These are phyloP conservation scores for Mucor sp. DNA, from an alignment of 371 early-diverging fungal genomes.

Conservation along the genomic window DNA sequence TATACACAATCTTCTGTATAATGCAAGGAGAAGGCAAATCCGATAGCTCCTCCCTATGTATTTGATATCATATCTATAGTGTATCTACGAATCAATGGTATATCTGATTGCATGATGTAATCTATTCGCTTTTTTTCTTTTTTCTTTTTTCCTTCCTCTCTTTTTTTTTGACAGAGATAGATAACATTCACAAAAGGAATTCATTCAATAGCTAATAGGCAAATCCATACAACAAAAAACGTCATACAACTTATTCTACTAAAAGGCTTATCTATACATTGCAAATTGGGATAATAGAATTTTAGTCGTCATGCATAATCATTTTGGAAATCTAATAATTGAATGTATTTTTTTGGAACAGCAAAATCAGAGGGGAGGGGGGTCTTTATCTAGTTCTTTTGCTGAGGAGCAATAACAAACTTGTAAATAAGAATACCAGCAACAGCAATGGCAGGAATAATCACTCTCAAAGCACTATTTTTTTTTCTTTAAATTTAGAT, in stretches of 20 bases:
- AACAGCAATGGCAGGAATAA: constrained; percentile 19
- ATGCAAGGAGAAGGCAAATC: neutral
- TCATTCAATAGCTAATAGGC: neutral
- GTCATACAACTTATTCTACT: neutral
- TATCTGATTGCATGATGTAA: neutral
- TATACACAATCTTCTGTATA: neutral
- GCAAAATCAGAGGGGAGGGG: neutral
- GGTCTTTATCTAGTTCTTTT: constrained; percentile 3
- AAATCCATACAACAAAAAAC: neutral
- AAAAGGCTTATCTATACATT: neutral
- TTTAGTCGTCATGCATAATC: constrained; percentile 1
- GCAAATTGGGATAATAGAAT: neutral
- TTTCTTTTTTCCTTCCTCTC: neutral
- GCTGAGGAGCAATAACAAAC: constrained; percentile 32
- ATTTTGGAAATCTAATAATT: neutral
- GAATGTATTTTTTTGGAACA: neutral
- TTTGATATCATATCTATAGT: neutral
- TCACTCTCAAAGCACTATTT: neutral
- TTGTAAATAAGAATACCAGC: constrained; percentile 43
- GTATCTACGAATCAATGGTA: neutral
- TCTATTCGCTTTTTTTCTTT: neutral
- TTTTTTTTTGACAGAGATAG: neutral
- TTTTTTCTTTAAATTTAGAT: neutral
- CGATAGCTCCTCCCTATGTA: neutral
- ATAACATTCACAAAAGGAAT: neutral